These are phyloP conservation scores for Leishmania guyanensis DNA, from an alignment of 208 protist genomes.

Conservation along the genomic window DNA sequence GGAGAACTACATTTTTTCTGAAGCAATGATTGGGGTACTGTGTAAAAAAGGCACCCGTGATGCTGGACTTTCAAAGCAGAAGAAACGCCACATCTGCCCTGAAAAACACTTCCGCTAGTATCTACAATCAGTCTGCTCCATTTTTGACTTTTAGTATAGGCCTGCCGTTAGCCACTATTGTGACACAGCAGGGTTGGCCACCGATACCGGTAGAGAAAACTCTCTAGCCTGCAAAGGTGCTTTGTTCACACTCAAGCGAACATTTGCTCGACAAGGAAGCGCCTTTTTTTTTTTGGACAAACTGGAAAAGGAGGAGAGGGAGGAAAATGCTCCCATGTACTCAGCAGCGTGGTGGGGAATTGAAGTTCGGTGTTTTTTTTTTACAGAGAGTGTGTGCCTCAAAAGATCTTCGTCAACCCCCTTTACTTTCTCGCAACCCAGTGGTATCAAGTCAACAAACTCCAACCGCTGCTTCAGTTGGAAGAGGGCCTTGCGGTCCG, in stretches of 20 bases:
- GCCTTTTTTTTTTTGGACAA: neutral
- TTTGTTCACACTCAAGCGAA: neutral
- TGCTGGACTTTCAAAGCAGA: neutral
- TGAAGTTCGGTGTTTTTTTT: neutral
- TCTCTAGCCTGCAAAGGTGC: neutral
- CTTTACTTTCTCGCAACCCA: neutral
- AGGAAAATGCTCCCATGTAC: neutral
- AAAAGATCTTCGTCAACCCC: neutral
- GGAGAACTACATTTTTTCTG: neutral
- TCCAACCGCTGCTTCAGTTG: neutral
- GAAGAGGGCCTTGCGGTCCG: neutral
- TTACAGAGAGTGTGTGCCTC: neutral
- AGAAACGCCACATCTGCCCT: neutral
- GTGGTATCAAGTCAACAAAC: neutral
- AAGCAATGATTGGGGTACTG: neutral
- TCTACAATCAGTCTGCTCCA: neutral
- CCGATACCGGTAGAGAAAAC: neutral
- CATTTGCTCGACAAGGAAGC: neutral
- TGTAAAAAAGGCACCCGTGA: neutral
- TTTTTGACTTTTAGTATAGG: neutral
- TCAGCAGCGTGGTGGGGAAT: neutral
- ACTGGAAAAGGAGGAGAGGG: neutral
- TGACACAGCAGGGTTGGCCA: neutral
- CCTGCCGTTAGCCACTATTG: neutral
- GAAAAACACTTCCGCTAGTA: neutral